Evolutionary conservation across 306 rosid species (phyloP).

Genomic region (Luffa acutangula): DNA sequence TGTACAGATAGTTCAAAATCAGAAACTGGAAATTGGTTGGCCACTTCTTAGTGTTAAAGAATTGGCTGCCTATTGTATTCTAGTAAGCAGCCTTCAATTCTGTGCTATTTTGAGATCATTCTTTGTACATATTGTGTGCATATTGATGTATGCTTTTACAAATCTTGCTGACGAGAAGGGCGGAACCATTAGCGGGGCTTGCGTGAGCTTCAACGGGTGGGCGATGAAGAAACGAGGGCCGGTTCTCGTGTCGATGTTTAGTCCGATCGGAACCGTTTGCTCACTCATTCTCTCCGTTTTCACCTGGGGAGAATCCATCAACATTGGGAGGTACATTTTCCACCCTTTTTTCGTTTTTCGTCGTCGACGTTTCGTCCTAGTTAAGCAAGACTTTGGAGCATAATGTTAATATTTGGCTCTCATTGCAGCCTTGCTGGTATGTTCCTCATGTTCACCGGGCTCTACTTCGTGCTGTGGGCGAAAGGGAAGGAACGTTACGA

Average conservation of each 20-base stretch:
- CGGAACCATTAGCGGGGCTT: slow-evolving; percentile 55
- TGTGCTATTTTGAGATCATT: not conserved
- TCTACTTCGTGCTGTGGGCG: slow-evolving; percentile 85
- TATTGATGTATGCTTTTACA: not conserved
- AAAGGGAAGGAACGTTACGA: slow-evolving; percentile 60
- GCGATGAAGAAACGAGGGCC: slow-evolving; percentile 90
- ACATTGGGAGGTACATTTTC: slow-evolving; percentile 45
- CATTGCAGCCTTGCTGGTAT: slow-evolving; percentile 65
- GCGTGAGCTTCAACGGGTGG: slow-evolving; percentile 75
- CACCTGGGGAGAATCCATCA: slow-evolving; percentile 40
- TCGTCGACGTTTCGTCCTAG: not conserved
- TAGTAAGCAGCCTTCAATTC: slow-evolving; percentile 32
- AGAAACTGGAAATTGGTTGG: slow-evolving; percentile 29
- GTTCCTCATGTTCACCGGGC: slow-evolving; percentile 80
- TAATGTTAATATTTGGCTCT: not conserved
- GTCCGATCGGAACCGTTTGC: slow-evolving; percentile 64
- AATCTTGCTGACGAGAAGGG: slow-evolving; percentile 22
- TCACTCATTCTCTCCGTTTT: slow-evolving; percentile 48
- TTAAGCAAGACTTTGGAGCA: not conserved
- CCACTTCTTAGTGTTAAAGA: slow-evolving; percentile 28
- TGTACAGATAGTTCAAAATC: slow-evolving; percentile 28
- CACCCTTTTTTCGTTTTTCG: not conserved
- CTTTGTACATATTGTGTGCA: not conserved
- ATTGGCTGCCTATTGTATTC: slow-evolving; percentile 33
- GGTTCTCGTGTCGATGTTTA: slow-evolving; percentile 74